These are phyloP conservation scores for Tuctoria greenei DNA, from an alignment of 176 grass and related monocot species.

Conservation along the genomic window DNA sequence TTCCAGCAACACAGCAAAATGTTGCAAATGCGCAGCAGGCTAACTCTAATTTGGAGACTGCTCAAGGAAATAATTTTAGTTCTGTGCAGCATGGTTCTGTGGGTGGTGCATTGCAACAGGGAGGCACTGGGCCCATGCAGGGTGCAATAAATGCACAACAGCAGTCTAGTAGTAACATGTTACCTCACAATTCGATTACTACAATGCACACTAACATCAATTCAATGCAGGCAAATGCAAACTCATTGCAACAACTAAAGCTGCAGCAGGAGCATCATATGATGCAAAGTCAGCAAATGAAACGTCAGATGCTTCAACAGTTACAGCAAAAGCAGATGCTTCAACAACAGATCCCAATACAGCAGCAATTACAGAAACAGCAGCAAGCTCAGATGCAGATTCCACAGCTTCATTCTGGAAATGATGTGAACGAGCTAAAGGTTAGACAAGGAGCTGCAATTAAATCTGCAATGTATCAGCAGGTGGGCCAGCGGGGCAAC, in stretches of 20 bases:
- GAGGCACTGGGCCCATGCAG: slow-evolving; percentile 41
- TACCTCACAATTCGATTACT: slow-evolving; percentile 31
- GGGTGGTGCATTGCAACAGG: slow-evolving; percentile 40
- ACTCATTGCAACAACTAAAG: slow-evolving; percentile 36
- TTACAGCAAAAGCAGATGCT: slow-evolving; percentile 15
- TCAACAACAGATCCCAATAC: too few relatives aligned
- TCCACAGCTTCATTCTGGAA: slow-evolving; percentile 18
- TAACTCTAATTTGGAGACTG: slow-evolving; percentile 41
- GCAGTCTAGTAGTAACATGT: slow-evolving; percentile 54
- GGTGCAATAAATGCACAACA: slow-evolving; percentile 40
- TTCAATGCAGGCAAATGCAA: slow-evolving; percentile 58
- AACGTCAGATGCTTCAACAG: too few relatives aligned
- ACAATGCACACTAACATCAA: neutral
- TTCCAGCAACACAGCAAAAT: slow-evolving; percentile 60
- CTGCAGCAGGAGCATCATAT: neutral
- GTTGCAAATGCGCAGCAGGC: slow-evolving; percentile 51
- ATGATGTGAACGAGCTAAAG: slow-evolving; percentile 41
- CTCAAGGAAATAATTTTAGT: slow-evolving; percentile 54
- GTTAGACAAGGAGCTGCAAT: slow-evolving; percentile 36
- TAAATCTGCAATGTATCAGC: too few relatives aligned
- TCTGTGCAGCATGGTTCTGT: slow-evolving; percentile 62
- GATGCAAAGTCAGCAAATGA: too few relatives aligned
- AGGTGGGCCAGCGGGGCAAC: too few relatives aligned
- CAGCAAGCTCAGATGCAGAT: slow-evolving; percentile 6
- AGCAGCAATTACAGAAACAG: slow-evolving; percentile 22